These are phyloP conservation scores for Coemansia sp. DNA, from an alignment of 192 early-diverging fungal species.

Conservation along the genomic window DNA sequence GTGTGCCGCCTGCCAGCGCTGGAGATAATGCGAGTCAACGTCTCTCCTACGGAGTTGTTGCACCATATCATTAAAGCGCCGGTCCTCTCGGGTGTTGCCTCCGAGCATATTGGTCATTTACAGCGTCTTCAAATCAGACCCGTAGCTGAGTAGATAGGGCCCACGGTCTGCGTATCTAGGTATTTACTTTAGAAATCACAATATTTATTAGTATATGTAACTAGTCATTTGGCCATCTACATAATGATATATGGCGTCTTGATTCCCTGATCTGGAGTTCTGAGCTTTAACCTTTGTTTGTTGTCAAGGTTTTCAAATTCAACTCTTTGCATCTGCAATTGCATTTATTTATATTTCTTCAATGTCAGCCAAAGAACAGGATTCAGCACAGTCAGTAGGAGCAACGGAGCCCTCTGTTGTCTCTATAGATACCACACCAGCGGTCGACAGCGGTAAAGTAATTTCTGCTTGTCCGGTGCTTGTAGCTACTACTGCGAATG, in stretches of 20 bases:
- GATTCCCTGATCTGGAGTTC: background rate
- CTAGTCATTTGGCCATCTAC: background rate
- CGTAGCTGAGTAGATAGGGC: background rate
- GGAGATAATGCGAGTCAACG: background rate
- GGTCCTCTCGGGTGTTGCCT: background rate
- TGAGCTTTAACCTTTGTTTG: background rate
- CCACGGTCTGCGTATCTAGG: background rate
- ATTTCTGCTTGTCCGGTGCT: background rate
- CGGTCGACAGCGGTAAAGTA: background rate
- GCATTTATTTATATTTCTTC: background rate
- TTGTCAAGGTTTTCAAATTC: background rate
- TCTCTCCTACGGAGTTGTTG: background rate
- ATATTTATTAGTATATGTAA: background rate
- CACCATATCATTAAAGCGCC: background rate
- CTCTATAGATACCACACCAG: background rate
- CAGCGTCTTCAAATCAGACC: background rate
- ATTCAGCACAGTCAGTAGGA: background rate
- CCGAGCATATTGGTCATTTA: background rate
- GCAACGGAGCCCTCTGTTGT: background rate
- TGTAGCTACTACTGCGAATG: background rate
- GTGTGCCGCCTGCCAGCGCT: background rate
- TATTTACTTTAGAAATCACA: background rate
- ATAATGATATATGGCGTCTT: background rate
- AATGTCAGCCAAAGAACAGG: background rate
- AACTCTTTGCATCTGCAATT: background rate